These are phyloP conservation scores for Aspergillaceae sp. DNA, from an alignment of 2,329 filamentous ascomycete species.

Conservation along the genomic window DNA sequence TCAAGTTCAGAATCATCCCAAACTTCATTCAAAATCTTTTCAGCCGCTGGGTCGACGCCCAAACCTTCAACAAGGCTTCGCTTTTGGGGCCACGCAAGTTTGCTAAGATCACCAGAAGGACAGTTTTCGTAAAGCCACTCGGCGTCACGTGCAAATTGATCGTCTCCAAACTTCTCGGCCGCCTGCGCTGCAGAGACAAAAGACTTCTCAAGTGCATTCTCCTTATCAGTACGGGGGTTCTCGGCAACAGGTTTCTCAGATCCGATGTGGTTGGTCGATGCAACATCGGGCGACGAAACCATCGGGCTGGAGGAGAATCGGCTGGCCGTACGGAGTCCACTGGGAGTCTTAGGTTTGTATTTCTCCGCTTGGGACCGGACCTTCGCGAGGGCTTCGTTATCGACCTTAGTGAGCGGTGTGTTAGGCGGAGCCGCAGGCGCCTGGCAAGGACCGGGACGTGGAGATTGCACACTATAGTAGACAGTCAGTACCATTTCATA, in stretches of 20 bases:
- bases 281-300: constrained; percentile 8
- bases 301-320: constrained; percentile 17
- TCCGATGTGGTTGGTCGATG: background rate
- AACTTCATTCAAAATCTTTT: constrained; percentile 8
- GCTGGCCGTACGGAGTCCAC: constrained; percentile 31
- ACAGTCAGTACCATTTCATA: background rate
- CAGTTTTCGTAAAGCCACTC: constrained; percentile 19
- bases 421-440: constrained; percentile 5
- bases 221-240: background rate
- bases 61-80: constrained; percentile 11
- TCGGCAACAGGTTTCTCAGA: background rate
- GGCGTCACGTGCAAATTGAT: constrained; percentile 17
- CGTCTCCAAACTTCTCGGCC: constrained; percentile 14
- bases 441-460: constrained; percentile 7
- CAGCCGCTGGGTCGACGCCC: constrained; percentile 6
- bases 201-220: background rate
- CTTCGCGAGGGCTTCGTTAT: constrained; percentile 25
- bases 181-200: background rate
- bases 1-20: constrained; percentile 12
- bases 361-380: constrained; percentile 31
- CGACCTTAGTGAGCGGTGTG: constrained; percentile 13
- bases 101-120: constrained; percentile 15
- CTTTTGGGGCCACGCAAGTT: constrained; percentile 15
- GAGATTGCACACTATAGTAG: constrained; percentile 1
- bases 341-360: constrained; percentile 37